A percentile compares a stretch with the other conserved stretches of the same genome.
phyloP scores from a whole-genome alignment of 208 protist genomes.

The Herpetomonas samuelpessoai region DNA sequence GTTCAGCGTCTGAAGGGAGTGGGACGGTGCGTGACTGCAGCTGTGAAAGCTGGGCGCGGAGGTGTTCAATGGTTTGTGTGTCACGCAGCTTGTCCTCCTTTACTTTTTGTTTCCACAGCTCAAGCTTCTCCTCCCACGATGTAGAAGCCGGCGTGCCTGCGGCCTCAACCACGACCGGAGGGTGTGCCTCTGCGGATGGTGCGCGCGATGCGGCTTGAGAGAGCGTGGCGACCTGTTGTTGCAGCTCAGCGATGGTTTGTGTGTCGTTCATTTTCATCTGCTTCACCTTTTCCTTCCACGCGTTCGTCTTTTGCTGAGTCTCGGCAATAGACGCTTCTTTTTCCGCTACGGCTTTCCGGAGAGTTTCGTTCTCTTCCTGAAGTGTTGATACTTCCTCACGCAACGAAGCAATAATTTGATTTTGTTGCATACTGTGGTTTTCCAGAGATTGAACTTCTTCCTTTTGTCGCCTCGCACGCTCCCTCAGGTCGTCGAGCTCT shows the following conservation, averaged over 20 bases:
- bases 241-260: conserved; percentile 29
- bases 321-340: conserved; percentile 12
- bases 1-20: conserved; percentile 5
- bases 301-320: conserved; percentile 21
- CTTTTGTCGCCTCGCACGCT: not conserved
- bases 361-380: conserved; percentile 8
- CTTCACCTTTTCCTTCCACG: conserved; percentile 54
- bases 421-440: conserved; percentile 28
- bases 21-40: not conserved
- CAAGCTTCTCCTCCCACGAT: conserved; percentile 21
- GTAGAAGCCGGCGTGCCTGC: too few species aligned
- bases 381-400: conserved; percentile 19
- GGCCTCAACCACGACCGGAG: not conserved
- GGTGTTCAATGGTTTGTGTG: conserved; percentile 18
- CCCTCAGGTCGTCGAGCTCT: conserved; percentile 1
- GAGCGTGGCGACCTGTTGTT: conserved; percentile 13
- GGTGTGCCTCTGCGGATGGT: not conserved
- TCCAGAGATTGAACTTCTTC: conserved; percentile 28
- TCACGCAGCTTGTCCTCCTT: conserved; percentile 15
- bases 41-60: conserved; percentile 1
- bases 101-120: conserved; percentile 22
- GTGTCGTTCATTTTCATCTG: conserved; percentile 47
- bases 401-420: conserved; percentile 8
- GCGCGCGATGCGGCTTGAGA: conserved; percentile 5
- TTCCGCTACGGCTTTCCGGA: conserved; percentile 11